Base-by-base conservation (phyloP, 768 basidiomycete species). In the Termitomyces heimii region DNA sequence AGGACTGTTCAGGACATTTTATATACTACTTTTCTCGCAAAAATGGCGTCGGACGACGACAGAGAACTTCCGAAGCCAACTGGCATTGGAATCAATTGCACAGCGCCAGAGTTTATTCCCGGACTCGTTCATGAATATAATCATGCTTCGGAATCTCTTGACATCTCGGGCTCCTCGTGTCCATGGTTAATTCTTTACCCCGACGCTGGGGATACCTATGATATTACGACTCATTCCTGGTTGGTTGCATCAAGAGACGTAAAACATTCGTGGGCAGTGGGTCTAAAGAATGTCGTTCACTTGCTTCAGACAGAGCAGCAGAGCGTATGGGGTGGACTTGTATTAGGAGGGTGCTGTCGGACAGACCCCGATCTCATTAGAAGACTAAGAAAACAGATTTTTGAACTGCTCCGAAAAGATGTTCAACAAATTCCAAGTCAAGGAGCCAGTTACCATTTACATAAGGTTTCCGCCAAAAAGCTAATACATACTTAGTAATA, bases 81-180 rank as follows among this genome's bases (percentile, higher is more conserved):
- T 32, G 88, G 78, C 0, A 71, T 92, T 16, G 91, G 90, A 0
- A 79, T 92, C 61, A 92, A 94, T 66, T 94, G 89, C 68, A 87
- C 88, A 0, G 72, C 70, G 1, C 64, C 79, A 18, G 68, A 74
- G 35, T 71, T 75, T 62, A 59, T 88, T n/a, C 65, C 72, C 1
- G 45, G 48, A 0, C 65, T 86, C 24, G 61, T 81, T 24, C 59
- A 43, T 4, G 69, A 75, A 28, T 77, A 83, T 65, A 66, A 69
- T 13, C 52, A 49, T 5, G 67, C 55, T 46, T 62, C 63, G 43
- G 39, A 51, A 55, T 54, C 54, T 59, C 18, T 37, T 60, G 22
- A 56, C 54, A n/a, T 16, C 10, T 9, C n/a, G 13, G 51, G 52
- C n/a, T 53, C 57, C 28, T 26, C 50, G 29, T 67, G 62, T 60